Evolutionary conservation across 2,329 filamentous ascomycete genomes (phyloP).

Genomic region (Ophidiomyces ophidiicola): DNA sequence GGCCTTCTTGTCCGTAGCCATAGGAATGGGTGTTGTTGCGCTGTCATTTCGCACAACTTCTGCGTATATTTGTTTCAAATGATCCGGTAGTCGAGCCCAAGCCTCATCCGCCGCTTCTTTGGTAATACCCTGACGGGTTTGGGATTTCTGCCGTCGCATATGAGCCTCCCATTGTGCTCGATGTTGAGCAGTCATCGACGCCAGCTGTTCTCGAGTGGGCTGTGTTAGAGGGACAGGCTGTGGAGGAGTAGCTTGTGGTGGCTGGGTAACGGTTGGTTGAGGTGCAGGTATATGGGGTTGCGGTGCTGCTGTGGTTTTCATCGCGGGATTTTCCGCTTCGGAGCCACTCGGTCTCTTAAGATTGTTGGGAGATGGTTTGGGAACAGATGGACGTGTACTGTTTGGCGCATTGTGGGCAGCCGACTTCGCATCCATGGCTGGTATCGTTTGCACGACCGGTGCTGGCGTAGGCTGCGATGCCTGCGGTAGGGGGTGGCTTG

Average conservation of each 20-base stretch:
- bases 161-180: constrained; percentile 28
- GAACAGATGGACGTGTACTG: constrained; percentile 19
- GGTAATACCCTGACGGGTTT: constrained; percentile 23
- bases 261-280: constrained; percentile 15
- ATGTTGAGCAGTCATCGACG: constrained; percentile 33
- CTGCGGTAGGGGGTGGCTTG: constrained; percentile 15
- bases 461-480: constrained; percentile 18
- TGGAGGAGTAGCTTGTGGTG: constrained; percentile 17
- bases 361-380: constrained; percentile 28
- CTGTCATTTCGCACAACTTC: constrained; percentile 26
- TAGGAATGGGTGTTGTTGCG: constrained; percentile 22
- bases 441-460: constrained; percentile 17
- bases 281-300: constrained; percentile 18
- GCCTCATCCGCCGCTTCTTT: constrained; percentile 28
- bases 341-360: constrained; percentile 36
- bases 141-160: constrained; percentile 26
- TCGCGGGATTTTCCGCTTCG: constrained; percentile 35
- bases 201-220: constrained; percentile 28
- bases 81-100: constrained; percentile 30
- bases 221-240: too few relatives aligned
- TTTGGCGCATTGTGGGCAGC: constrained; percentile 16
- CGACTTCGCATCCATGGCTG: background rate
- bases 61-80: constrained; percentile 30
- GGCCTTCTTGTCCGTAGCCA: constrained; percentile 30
- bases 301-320: constrained; percentile 21